Conservation (phyloP, 2,329 filamentous ascomycete genomes). For the Epichloe amarillans region DNA sequence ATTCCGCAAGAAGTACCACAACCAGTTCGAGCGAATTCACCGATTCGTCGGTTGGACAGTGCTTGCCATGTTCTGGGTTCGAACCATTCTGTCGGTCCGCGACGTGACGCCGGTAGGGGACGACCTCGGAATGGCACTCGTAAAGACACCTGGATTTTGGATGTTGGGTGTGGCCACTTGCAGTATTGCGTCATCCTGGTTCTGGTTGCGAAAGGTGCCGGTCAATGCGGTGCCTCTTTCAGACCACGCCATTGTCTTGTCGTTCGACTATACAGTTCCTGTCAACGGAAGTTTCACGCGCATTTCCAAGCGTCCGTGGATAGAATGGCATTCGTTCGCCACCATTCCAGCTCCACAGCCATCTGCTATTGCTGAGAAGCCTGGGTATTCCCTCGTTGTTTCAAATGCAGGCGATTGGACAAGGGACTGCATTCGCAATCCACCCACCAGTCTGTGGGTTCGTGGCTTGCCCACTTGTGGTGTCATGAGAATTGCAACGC, state of each 20-base stretch:
- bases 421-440: conserved; percentile 43
- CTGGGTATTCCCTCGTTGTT: conserved; percentile 53
- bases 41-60: conserved; percentile 61
- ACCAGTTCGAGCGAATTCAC: conserved; percentile 58
- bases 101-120: conserved; percentile 22
- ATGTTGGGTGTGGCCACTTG: conserved; percentile 50
- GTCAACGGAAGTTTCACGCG: conserved; percentile 34
- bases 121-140: conserved; percentile 23
- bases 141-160: conserved; percentile 44
- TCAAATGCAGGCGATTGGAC: conserved; percentile 71
- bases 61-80: conserved; percentile 50
- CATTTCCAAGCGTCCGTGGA: conserved; percentile 47
- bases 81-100: conserved; percentile 42
- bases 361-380: conserved; percentile 12
- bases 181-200: conserved; percentile 60
- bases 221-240: conserved; percentile 58
- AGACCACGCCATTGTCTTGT: conserved; percentile 55
- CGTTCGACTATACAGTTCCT: conserved; percentile 51
- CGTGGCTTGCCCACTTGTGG: conserved; percentile 54
- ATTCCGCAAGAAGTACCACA: conserved; percentile 49
- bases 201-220: conserved; percentile 52
- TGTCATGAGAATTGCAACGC: conserved; percentile 51
- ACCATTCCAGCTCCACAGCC: conserved; percentile 47
- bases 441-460: conserved; percentile 51
- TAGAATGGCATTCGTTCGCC: conserved; percentile 67